Conservation (phyloP, 176 grass and related monocot genomes). For the Zoysia pacifica region DNA sequence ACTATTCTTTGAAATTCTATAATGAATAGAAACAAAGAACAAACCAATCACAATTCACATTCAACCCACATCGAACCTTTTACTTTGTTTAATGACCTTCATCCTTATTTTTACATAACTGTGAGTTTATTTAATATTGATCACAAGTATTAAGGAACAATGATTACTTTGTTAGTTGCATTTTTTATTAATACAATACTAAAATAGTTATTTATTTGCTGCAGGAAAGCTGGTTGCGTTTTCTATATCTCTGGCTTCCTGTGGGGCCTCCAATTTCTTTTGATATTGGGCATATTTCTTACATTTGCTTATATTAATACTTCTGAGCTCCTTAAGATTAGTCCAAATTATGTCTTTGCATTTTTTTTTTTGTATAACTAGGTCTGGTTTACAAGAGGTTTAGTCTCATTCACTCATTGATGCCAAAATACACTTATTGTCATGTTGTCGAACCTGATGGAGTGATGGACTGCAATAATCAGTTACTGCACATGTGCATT, state of each 20-base stretch:
- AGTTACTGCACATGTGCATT: constrained; percentile 92
- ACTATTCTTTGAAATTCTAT: too few relatives aligned
- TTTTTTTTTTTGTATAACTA: constrained; percentile 4
- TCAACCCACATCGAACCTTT: constrained; percentile 76
- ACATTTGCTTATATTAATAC: constrained; percentile 46
- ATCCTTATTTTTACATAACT: constrained; percentile 50
- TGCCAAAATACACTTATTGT: constrained; percentile 33
- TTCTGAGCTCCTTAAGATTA: constrained; percentile 73
- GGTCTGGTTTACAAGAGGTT: constrained; percentile 25
- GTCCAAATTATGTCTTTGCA: constrained; percentile 36
- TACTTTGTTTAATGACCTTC: constrained; percentile 83
- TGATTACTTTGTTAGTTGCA: constrained; percentile 49
- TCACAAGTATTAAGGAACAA: constrained; percentile 41
- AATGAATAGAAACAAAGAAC: too few relatives aligned
- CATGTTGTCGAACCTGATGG: constrained; percentile 69
- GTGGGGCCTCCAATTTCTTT: constrained; percentile 68
- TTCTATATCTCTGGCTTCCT: constrained; percentile 85
- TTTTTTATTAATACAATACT: constrained; percentile 29
- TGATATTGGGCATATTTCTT: constrained; percentile 94
- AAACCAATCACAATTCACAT: constrained; percentile 8
- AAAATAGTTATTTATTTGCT: constrained; percentile 40
- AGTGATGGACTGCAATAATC: constrained; percentile 72
- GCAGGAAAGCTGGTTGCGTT: constrained; percentile 78
- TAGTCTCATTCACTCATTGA: constrained; percentile 25
- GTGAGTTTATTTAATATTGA: neutral